phyloP scores from a whole-genome alignment of 257 asterid genomes.

The Rhazya stricta region DNA sequence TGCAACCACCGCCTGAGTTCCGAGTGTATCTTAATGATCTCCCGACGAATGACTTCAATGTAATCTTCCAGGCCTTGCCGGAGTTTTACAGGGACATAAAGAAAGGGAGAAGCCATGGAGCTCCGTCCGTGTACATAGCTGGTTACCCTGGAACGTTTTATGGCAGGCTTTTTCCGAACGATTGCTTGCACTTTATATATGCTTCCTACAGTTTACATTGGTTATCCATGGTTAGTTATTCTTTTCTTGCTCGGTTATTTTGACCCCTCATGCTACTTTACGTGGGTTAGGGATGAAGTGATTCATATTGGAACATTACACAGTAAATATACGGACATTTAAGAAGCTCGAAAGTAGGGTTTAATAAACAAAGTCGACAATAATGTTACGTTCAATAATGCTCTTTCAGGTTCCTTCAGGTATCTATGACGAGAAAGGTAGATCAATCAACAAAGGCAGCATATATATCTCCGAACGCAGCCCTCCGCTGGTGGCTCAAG shows the following conservation, averaged over 20 bases:
- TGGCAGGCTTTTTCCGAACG: conserved; percentile 74
- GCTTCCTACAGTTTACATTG: conserved; percentile 88
- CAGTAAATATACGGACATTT: too few species aligned
- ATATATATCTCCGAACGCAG: conserved; percentile 66
- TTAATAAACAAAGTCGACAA: neutral
- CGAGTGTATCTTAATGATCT: conserved; percentile 73
- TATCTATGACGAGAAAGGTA: conserved; percentile 47
- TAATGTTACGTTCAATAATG: neutral
- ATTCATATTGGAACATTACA: too few species aligned
- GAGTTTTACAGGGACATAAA: conserved; percentile 44
- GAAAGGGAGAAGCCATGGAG: conserved; percentile 20
- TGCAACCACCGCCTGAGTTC: conserved; percentile 46
- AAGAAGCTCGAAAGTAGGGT: too few species aligned
- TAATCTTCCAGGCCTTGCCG: conserved; percentile 74
- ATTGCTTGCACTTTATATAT: conserved; percentile 61
- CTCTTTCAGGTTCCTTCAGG: conserved; percentile 52
- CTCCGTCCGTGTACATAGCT: conserved; percentile 49
- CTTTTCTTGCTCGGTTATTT: neutral
- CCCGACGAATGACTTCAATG: conserved; percentile 78
- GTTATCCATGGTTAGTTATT: conserved; percentile 56
- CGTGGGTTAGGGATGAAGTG: too few species aligned
- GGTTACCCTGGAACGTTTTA: conserved; percentile 87
- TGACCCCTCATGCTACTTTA: too few species aligned
- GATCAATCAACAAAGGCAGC: conserved; percentile 54
- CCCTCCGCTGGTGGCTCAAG: conserved; percentile 45